A percentile compares a stretch with the other conserved stretches of the same genome.
Evolutionary conservation across 306 rosid genomes (phyloP).

Genomic region (Citrullus amarus): DNA sequence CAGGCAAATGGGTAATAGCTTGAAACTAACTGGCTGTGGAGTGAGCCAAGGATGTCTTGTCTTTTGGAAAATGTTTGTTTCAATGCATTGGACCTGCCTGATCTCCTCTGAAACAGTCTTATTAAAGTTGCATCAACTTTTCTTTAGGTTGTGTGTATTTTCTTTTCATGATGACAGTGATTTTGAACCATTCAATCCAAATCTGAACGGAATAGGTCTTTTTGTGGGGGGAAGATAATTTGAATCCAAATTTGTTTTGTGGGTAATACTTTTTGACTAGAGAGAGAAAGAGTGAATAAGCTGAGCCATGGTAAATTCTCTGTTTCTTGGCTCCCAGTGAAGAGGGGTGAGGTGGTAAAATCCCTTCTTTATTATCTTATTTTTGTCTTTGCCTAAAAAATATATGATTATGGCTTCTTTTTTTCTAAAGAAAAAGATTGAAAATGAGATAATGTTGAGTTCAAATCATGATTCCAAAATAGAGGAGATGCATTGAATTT

Average conservation of each 20-base stretch:
- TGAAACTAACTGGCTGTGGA: too few relatives aligned
- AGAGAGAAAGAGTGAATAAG: neutral
- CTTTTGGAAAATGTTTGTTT: neutral
- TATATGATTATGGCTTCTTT: neutral
- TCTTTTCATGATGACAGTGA: neutral
- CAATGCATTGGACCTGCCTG: neutral
- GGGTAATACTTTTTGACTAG: neutral
- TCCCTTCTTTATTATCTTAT: neutral
- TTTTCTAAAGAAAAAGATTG: neutral
- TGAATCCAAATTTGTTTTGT: neutral
- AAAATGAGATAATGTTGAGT: too few relatives aligned
- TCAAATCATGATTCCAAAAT: too few relatives aligned
- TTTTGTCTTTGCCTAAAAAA: too few relatives aligned
- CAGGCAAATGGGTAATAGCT: neutral
- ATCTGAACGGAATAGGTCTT: neutral
- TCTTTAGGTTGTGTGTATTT: neutral
- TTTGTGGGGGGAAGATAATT: neutral
- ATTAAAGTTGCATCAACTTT: neutral
- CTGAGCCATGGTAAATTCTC: neutral
- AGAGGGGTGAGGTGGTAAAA: neutral
- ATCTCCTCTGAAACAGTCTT: neutral
- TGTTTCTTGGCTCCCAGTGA: neutral
- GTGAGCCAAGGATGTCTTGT: slow-evolving; percentile 1
- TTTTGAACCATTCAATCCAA: neutral
- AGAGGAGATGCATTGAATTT: neutral